Conservation (phyloP, 2,329 filamentous ascomycete genomes). For the Pyrenophora teres region DNA sequence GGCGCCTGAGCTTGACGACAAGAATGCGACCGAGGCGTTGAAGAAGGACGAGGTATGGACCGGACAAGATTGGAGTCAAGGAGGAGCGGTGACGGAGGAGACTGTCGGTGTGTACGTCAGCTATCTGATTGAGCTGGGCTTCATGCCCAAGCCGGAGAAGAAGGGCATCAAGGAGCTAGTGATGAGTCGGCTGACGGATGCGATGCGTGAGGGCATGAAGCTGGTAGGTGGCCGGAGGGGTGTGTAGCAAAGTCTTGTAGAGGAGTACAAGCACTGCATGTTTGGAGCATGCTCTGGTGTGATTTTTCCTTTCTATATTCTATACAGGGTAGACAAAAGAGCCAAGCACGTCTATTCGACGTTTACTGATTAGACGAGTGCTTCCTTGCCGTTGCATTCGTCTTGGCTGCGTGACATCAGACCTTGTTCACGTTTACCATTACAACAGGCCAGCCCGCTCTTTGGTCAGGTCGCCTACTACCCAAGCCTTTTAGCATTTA, state of each 20-base stretch:
- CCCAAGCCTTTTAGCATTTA: no score
- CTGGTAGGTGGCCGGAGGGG: slow-evolving; percentile 40
- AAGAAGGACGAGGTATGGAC: slow-evolving; percentile 66
- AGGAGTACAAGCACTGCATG: not conserved
- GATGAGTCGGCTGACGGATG: slow-evolving; percentile 33
- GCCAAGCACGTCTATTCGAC: not conserved
- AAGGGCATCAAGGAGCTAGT: slow-evolving; percentile 37
- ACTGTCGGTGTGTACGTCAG: slow-evolving; percentile 65
- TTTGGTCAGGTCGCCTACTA: no score
- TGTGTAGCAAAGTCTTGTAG: slow-evolving; percentile 18
- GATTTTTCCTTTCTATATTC: not conserved
- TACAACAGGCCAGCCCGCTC: no score
- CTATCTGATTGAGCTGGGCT: slow-evolving; percentile 67
- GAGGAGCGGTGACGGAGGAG: slow-evolving; percentile 62
- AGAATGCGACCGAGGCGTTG: slow-evolving; percentile 68
- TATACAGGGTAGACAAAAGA: not conserved
- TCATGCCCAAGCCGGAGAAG: slow-evolving; percentile 55
- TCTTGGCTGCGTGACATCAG: no score
- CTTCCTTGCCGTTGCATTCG: no score
- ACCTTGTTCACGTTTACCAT: no score
- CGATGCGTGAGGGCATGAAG: slow-evolving; percentile 42
- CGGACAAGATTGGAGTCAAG: slow-evolving; percentile 61
- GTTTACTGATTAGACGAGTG: no score
- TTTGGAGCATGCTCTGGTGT: not conserved
- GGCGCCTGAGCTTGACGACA: slow-evolving; percentile 75